Evolutionary conservation across 108 stramenopile species (phyloP).

Genomic region (Skeletonema menzelii): DNA sequence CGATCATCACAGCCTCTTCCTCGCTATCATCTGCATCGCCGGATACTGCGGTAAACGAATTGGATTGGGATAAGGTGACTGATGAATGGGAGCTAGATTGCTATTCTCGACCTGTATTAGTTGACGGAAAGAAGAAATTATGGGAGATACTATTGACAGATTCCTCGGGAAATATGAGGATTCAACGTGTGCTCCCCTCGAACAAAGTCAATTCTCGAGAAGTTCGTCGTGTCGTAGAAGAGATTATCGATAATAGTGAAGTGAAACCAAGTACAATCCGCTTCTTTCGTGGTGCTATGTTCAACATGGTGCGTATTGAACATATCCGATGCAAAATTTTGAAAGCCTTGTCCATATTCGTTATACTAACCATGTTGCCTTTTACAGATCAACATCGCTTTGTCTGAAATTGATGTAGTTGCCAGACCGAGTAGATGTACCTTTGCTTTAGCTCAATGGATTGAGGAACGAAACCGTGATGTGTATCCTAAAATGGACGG

Average conservation of each 20-base stretch:
- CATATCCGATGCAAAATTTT: neutral
- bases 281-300: constrained; percentile 97
- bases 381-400: constrained; percentile 76
- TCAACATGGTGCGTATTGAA: constrained; percentile 85
- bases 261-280: constrained; percentile 79
- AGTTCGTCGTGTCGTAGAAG: constrained; percentile 83
- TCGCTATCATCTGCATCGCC: constrained; percentile 18
- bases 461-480: constrained; percentile 87
- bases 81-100: constrained; percentile 91
- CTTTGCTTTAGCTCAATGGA: constrained; percentile 89
- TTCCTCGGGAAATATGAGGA: constrained; percentile 77
- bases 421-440: constrained; percentile 88
- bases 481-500: constrained; percentile 89
- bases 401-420: constrained; percentile 80
- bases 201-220: constrained; percentile 93
- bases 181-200: constrained; percentile 62
- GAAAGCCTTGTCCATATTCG: neutral
- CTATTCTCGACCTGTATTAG: constrained; percentile 90
- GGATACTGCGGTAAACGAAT: neutral
- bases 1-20: constrained; percentile 2
- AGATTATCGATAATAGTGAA: constrained; percentile 80
- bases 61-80: constrained; percentile 32
- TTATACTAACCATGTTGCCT: neutral
- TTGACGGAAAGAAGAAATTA: constrained; percentile 85
- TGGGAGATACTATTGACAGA: constrained; percentile 96